Base-by-base conservation (phyloP, 202 grass and related monocot genomes). In the Bolboschoenoplectus hybrid region DNA sequence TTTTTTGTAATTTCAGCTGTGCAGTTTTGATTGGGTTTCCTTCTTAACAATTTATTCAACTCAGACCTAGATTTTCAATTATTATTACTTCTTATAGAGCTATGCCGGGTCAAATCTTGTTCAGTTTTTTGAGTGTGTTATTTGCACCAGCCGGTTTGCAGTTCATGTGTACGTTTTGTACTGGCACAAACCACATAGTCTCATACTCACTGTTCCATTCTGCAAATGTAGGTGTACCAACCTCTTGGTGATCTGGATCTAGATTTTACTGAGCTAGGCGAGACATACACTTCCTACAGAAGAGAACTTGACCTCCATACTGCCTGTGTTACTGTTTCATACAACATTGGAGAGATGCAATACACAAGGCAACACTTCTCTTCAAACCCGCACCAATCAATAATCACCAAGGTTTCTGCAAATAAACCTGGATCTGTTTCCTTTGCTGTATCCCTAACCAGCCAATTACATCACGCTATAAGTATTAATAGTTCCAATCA, bases 321-420 rank as follows among this genome's bases (percentile, higher is more conserved):
- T 65, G 93, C 93, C 85, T 92, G 85, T 26, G 93, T 89, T 19
- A 92, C 83, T 72, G 85, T 94, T 78, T 84, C 90, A 72, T 98
- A 98, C 74, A 89, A 74, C 67, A 81, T 93, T 88, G 95, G 88
- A n/a, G 87, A 89, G 44, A 88, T 97, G 47, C 81, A 88, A 32
- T 91, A 91, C 88, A 88, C 85, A 67, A 93, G 95, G 88, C 89
- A 95, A 46, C 88, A 97, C 87, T 97, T 97, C 87, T 90, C 83
- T 74, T 95, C 92, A 86, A 91, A 92, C 53, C 91, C 92, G 16
- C 87, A 97, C 85, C 89, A 92, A 97, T 88, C 90, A 58, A 86
- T 97, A 43, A 88, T 53, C 20, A 91, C 92, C 38, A 93, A 89
- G 81, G 86, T 97, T 49, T 97, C 89, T 39, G 88, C 91, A 63